Evolutionary conservation across 306 rosid species (phyloP), one percentile per base, ranked within the genome.

Genomic region (Leucaena leucocephala): DNA sequence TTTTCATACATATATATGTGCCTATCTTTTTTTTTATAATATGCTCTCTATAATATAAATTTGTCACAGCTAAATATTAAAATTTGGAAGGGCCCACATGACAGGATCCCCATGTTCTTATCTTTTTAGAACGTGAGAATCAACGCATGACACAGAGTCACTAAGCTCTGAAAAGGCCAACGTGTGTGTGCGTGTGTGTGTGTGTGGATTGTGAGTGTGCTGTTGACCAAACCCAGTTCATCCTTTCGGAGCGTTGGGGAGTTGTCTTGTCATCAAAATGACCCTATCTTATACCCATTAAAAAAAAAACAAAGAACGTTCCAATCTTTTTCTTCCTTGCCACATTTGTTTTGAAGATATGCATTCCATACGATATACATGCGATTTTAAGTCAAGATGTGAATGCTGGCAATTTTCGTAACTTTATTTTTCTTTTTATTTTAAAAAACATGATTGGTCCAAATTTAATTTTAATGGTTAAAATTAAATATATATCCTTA

Each of bases 151-250:
- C 42, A 35, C 45, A 67, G 9, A 42, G 27, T 57, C 64, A 75
- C 63, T 76, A 76, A 14, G 15, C 34, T 40, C 27, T 35, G n/a
- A 12, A 38, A 71, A 35, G 16, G 67, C 78, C 49, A 39, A 59
- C 14, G 57, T 55, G 58, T 22, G 15, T 63, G 19, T 27, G 27
- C 1, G 0, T 27, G 68, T 34, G 66, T 61, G 10, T 13, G n/a
- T 12, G 57, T 19, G 6, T 55, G 69, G 59, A 27, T 70, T 4
- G 75, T 49, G 76, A 33, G 50, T 15, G 45, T 17, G 49, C 33
- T 15, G 59, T 61, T 71, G 75, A 77, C 64, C 38, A 77, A 63
- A 77, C 72, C 64, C 49, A 77, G 54, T 71, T 71, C 68, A 63
- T 70, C 59, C 71, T 48, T 75, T 75, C 27, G 44, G 0, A 38